Evolutionary conservation across 192 early-diverging fungal species (phyloP).

Genomic region (Tieghemiomyces parasiticus): DNA sequence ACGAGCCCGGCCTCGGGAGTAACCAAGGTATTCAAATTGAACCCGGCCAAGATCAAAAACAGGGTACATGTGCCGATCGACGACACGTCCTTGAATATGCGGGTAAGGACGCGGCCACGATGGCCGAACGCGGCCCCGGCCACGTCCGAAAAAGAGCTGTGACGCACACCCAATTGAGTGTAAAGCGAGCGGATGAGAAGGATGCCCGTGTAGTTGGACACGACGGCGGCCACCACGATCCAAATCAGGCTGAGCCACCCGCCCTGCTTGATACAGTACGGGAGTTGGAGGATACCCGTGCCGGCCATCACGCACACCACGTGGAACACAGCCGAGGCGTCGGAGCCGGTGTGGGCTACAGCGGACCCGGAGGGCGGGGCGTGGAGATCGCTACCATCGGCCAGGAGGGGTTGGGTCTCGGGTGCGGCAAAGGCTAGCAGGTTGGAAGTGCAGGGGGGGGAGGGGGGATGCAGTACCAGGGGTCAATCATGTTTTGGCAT

Average conservation of each 20-base stretch:
- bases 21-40: conserved; percentile 37
- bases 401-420: too few species aligned
- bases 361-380: too few species aligned
- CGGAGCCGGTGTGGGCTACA: conserved; percentile 9
- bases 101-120: conserved; percentile 28
- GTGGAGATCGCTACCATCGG: too few species aligned
- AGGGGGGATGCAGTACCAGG: too few species aligned
- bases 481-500: too few species aligned
- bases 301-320: conserved; percentile 49
- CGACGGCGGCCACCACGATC: conserved; percentile 21
- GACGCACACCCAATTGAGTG: conserved; percentile 11
- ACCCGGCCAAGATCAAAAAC: conserved; percentile 46
- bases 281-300: conserved; percentile 39
- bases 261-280: conserved; percentile 34
- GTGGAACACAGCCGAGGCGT: conserved; percentile 22
- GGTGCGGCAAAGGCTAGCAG: too few species aligned
- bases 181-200: conserved; percentile 21
- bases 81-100: conserved; percentile 37
- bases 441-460: too few species aligned
- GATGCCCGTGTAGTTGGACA: conserved; percentile 23
- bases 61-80: conserved; percentile 35
- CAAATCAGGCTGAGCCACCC: conserved; percentile 19
- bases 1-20: conserved; percentile 22
- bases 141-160: conserved; percentile 20
- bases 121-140: conserved; percentile 28